Evolutionary conservation across 2,329 filamentous ascomycete genomes (phyloP).

Genomic region (Beauveria bassiana): DNA sequence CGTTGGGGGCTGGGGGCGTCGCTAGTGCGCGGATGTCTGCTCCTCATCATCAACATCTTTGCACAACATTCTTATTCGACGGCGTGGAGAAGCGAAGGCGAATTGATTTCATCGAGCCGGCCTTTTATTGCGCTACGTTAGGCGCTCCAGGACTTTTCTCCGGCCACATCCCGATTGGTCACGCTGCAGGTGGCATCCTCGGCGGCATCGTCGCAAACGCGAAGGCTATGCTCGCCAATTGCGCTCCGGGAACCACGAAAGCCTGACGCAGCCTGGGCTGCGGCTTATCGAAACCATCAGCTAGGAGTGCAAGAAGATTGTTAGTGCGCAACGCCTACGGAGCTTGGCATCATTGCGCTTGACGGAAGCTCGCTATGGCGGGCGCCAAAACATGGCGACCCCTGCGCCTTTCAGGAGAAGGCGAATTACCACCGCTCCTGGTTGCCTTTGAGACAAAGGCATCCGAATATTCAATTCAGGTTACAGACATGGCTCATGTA

Average conservation of each 20-base stretch:
- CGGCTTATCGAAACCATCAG: not conserved
- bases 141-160: not conserved
- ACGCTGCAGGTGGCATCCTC: not conserved
- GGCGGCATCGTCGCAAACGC: not conserved
- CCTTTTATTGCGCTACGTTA: not conserved
- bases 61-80: not conserved
- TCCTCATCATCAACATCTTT: not conserved
- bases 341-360: not conserved
- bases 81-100: not conserved
- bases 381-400: slow-evolving; percentile 36
- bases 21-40: slow-evolving; percentile 13
- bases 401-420: slow-evolving; percentile 34
- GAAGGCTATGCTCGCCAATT: not conserved
- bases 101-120: not conserved
- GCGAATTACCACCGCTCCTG: slow-evolving; percentile 51
- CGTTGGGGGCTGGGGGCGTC: not conserved
- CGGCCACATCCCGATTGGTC: not conserved
- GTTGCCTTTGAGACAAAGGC: slow-evolving; percentile 49
- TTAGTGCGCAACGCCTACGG: not conserved
- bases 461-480: slow-evolving; percentile 53
- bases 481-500: slow-evolving; percentile 67
- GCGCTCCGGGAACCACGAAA: not conserved
- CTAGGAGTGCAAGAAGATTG: not conserved
- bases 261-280: not conserved
- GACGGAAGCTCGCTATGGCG: slow-evolving; percentile 20